Conservation (phyloP, 371 early-diverging fungal genomes). For the Actinomucor elegans region DNA sequence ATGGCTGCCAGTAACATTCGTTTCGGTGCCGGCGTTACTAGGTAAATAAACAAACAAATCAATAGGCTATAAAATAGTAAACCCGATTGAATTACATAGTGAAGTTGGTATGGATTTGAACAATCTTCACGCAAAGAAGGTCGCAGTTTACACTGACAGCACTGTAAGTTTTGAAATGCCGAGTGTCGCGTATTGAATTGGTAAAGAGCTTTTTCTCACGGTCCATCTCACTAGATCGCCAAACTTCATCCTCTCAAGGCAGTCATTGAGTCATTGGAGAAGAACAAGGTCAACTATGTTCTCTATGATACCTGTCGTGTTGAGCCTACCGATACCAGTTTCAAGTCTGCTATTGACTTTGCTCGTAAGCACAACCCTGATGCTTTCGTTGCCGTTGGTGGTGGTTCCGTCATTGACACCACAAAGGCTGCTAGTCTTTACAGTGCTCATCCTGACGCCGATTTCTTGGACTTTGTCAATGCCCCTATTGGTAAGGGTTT, state of each 20-base stretch:
- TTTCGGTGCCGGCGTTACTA: conserved; percentile 84
- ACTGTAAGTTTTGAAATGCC: conserved; percentile 50
- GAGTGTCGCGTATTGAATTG: conserved; percentile 8
- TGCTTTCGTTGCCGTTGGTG: conserved; percentile 90
- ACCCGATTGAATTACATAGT: conserved; percentile 31
- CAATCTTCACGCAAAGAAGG: conserved; percentile 79
- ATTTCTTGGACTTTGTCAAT: conserved; percentile 91
- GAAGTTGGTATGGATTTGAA: conserved; percentile 87
- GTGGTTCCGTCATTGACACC: conserved; percentile 93
- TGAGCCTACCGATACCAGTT: conserved; percentile 83
- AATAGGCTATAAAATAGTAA: too few relatives aligned
- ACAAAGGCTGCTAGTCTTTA: conserved; percentile 91
- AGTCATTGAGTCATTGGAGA: conserved; percentile 77
- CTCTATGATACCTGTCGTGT: conserved; percentile 80
- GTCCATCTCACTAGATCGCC: conserved; percentile 48
- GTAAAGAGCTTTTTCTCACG: conserved; percentile 21
- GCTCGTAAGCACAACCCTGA: conserved; percentile 75
- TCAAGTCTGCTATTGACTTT: conserved; percentile 80
- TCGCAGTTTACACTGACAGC: conserved; percentile 84
- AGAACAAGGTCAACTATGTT: conserved; percentile 67
- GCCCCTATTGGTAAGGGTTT: conserved; percentile 90
- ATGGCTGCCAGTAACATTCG: conserved; percentile 92
- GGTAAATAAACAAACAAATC: conserved; percentile 41
- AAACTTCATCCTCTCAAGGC: conserved; percentile 76
- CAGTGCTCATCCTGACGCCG: conserved; percentile 78